A percentile compares a stretch with the other conserved stretches of the same genome.
Conservation (phyloP, 2,329 filamentous ascomycete genomes). For the Cladorrhinum sp. region DNA sequence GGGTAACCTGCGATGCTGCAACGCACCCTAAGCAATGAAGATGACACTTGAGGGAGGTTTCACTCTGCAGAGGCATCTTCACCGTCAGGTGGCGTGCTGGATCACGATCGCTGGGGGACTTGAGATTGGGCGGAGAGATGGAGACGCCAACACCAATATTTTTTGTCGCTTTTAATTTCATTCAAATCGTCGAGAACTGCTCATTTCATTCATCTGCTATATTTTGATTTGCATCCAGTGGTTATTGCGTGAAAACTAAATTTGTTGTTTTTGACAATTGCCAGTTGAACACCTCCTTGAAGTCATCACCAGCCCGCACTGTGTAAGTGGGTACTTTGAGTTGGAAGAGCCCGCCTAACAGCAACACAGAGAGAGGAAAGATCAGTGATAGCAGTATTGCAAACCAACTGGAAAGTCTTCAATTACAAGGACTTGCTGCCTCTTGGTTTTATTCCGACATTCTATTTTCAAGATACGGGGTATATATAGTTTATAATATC, state of each 20-base stretch:
- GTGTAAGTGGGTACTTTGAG: not conserved
- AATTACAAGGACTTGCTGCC: no score
- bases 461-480: no score
- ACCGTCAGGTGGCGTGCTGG: constrained; percentile 69
- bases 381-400: no score
- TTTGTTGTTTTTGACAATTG: not conserved
- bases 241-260: not conserved
- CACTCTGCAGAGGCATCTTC: constrained; percentile 70
- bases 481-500: no score
- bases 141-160: constrained; percentile 48
- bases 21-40: constrained; percentile 65
- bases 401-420: no score
- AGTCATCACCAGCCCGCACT: not conserved
- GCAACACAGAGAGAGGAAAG: no score
- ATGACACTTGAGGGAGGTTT: constrained; percentile 67
- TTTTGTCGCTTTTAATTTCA: constrained; percentile 14
- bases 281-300: not conserved
- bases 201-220: not conserved
- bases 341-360: no score
- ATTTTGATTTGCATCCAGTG: not conserved
- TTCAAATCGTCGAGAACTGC: not conserved
- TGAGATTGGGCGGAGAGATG: constrained; percentile 56
- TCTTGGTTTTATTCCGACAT: no score
- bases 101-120: constrained; percentile 60
- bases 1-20: constrained; percentile 65